These are phyloP conservation scores for Heritiera littoralis DNA, from an alignment of 345 rosid species.

Conservation along the genomic window DNA sequence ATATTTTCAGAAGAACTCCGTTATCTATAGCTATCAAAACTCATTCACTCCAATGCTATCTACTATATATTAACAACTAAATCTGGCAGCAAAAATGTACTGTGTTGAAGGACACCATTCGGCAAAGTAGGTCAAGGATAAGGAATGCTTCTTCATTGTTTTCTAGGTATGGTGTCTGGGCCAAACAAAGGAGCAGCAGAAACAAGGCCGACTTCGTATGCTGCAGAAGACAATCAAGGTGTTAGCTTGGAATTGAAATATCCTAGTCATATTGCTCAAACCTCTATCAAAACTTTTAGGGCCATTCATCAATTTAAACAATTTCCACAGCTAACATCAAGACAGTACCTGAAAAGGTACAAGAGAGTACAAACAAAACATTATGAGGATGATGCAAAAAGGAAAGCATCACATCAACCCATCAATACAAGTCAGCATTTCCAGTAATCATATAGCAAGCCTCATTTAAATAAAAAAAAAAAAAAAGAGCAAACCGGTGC, in stretches of 20 bases:
- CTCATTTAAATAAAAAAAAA: too few species aligned
- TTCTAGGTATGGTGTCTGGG: conserved; percentile 58
- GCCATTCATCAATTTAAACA: neutral
- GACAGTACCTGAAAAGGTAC: neutral
- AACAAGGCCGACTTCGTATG: conserved; percentile 65
- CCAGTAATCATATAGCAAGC: neutral
- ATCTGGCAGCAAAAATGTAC: conserved; percentile 41
- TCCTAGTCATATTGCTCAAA: neutral
- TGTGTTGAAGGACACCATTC: conserved; percentile 76
- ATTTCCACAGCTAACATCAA: neutral
- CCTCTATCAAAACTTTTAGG: neutral
- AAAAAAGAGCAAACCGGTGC: too few species aligned
- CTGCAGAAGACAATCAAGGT: conserved; percentile 42
- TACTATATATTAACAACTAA: conserved; percentile 7
- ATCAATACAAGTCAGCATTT: neutral
- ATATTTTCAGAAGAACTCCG: neutral
- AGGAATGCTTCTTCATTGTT: conserved; percentile 56
- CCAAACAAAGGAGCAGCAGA: conserved; percentile 76
- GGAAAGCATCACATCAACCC: neutral
- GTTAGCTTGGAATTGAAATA: conserved; percentile 23
- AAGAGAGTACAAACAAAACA: neutral
- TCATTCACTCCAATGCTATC: neutral
- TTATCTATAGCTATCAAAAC: neutral
- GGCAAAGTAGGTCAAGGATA: conserved; percentile 70
- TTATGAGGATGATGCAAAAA: neutral